These are phyloP conservation scores for Colletotrichum sidae DNA, from an alignment of 2,329 filamentous ascomycete species.

Conservation along the genomic window DNA sequence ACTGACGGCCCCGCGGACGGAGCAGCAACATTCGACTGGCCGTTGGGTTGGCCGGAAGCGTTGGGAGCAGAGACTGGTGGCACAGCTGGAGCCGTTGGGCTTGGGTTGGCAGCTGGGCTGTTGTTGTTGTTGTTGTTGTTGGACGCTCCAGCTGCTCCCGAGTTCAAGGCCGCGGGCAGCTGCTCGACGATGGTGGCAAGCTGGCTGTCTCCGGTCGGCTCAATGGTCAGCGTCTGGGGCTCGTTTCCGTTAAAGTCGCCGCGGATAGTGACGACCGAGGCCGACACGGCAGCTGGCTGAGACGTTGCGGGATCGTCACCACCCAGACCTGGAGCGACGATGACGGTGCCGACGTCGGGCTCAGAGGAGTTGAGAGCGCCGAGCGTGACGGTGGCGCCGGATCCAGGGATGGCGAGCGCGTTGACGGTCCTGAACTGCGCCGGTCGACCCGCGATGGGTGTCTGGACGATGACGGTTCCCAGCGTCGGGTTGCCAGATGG, in stretches of 20 bases:
- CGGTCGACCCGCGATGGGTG: constrained; percentile 3
- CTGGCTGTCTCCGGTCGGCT: not conserved
- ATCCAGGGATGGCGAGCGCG: constrained; percentile 15
- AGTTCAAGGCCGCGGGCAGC: constrained; percentile 13
- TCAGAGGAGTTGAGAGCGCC: not conserved
- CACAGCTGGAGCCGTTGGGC: not conserved
- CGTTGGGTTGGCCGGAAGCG: not conserved
- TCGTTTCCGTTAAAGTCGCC: constrained; percentile 18
- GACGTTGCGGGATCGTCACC: constrained; percentile 26
- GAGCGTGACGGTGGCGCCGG: constrained; percentile 22
- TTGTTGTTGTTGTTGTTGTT: no score
- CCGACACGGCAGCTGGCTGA: not conserved
- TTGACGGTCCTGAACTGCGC: constrained; percentile 9
- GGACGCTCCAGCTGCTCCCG: not conserved
- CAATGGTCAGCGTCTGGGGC: constrained; percentile 17
- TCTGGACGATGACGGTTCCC: constrained; percentile 31
- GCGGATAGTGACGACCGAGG: constrained; percentile 17
- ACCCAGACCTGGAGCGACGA: constrained; percentile 22
- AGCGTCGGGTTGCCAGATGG: constrained; percentile 17
- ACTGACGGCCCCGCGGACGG: constrained; percentile 4
- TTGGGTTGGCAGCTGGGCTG: constrained; percentile 1
- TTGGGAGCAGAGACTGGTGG: not conserved
- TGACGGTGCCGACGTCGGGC: constrained; percentile 1
- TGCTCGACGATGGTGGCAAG: constrained; percentile 27
- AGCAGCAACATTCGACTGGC: constrained; percentile 1